These are phyloP conservation scores for Oryza coarctata DNA, from an alignment of 176 grass and related monocot species.

Conservation along the genomic window DNA sequence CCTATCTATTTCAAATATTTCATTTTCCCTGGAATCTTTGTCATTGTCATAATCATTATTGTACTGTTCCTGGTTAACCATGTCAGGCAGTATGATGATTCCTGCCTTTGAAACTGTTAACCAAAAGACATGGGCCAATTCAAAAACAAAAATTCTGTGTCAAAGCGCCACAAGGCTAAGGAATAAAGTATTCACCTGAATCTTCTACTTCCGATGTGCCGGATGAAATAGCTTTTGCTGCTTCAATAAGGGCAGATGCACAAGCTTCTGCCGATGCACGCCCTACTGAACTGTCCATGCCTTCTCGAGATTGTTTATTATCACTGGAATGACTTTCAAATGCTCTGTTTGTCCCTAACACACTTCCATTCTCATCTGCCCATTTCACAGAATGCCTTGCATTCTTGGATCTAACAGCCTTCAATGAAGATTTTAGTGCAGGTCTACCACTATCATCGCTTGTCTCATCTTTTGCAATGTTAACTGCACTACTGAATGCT, in stretches of 20 bases:
- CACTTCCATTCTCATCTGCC: constrained; percentile 54
- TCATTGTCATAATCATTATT: constrained; percentile 16
- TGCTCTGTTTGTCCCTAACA: constrained; percentile 37
- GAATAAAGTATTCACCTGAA: constrained; percentile 60
- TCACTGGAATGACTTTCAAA: constrained; percentile 36
- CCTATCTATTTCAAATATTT: constrained; percentile 55
- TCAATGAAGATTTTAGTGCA: constrained; percentile 74
- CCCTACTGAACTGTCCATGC: constrained; percentile 51
- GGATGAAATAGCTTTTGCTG: constrained; percentile 66
- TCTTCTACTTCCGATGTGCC: constrained; percentile 61
- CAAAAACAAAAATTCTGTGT: neutral
- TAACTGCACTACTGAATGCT: constrained; percentile 39
- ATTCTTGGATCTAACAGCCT: constrained; percentile 48
- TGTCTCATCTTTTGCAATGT: constrained; percentile 30
- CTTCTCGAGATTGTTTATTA: constrained; percentile 37
- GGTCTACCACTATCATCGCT: constrained; percentile 32
- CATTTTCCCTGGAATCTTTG: constrained; percentile 36
- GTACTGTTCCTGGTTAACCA: constrained; percentile 33
- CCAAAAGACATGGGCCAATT: constrained; percentile 18
- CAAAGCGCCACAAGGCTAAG: neutral
- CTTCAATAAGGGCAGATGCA: constrained; percentile 66
- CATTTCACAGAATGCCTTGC: constrained; percentile 57
- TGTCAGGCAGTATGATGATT: constrained; percentile 69
- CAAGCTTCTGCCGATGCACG: constrained; percentile 80
- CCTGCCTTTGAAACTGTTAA: constrained; percentile 68